Base-by-base conservation (phyloP, 1,139 yeast genomes). In the Suhomyces chickasaworum region DNA sequence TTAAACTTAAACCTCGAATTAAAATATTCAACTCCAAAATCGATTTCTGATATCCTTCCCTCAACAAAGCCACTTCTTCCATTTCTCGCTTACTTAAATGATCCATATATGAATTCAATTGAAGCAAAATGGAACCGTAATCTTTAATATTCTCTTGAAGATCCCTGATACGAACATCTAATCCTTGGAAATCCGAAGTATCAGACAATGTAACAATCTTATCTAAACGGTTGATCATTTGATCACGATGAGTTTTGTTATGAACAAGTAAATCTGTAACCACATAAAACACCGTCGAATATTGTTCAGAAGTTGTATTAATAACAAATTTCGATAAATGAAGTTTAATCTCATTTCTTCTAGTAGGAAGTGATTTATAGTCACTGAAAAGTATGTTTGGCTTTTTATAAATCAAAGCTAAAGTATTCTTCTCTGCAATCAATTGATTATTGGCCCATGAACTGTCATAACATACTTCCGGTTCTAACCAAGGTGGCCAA, bases 401-500 rank as follows among this genome's bases (percentile, higher is more conserved):
- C 54, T 77, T 78, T 51, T 80, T 85, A 53, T 75, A 77, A 1
- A 88, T 72, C 17, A 86, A 57, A 0, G 84, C 84, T 53, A 83
- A 75, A 0, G 93, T 77, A 2, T 86, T 77, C 46, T 80, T 77
- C 47, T 84, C 83, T 35, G 86, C 75, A 22, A 90, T 78, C 49
- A 85, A 73, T 45, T 83, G 79, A 23, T 75, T 69, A 33, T 72
- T 67, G 40, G 85, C 65, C 56, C 84, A 73, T 0, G 75, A 63
- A n/a, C 83, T 77, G 46, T 87, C 86, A 57, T 86, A 86, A 53
- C 90, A 83, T 49, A 86, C 75, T 61, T 91, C 98, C 42, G 63
- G 58, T 48, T 86, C 88, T 30, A 89, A 65, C 89, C 93, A 86
- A 1, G 96, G 96, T 0, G 96, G 93, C 97, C 97, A 89, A 13